phyloP scores from a whole-genome alignment of 805 yeast species.

The Danielia oregonensis region DNA sequence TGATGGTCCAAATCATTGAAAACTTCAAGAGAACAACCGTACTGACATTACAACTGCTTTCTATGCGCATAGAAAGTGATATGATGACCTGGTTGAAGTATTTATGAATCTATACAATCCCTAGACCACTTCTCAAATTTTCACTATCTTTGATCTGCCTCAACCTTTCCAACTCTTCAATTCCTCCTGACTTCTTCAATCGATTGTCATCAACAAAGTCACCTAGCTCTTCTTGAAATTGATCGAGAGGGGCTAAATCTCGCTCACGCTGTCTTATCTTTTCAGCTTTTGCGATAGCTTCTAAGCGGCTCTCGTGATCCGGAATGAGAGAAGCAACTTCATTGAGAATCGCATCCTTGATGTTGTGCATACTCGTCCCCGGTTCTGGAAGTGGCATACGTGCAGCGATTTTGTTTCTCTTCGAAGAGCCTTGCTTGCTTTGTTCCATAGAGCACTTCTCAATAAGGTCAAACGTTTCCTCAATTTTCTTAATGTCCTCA shows the following conservation, averaged over 20 bases:
- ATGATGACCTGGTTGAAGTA: neutral
- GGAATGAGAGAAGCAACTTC: constrained; percentile 81
- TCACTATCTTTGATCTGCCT: constrained; percentile 68
- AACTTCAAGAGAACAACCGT: neutral
- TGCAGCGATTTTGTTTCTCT: constrained; percentile 35
- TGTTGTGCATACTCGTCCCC: constrained; percentile 52
- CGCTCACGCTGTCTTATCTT: constrained; percentile 69
- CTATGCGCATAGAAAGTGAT: neutral
- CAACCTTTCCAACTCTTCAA: constrained; percentile 75
- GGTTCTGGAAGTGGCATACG: constrained; percentile 56
- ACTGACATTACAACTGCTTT: neutral
- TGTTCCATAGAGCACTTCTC: constrained; percentile 80
- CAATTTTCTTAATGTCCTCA: constrained; percentile 77
- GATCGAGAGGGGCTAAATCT: constrained; percentile 50
- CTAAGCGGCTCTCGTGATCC: constrained; percentile 78
- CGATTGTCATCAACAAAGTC: constrained; percentile 77
- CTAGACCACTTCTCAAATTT: constrained; percentile 54
- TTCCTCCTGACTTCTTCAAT: constrained; percentile 81
- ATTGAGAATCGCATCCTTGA: constrained; percentile 72
- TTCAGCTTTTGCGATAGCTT: constrained; percentile 88
- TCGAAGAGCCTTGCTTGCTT: constrained; percentile 49
- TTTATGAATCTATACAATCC: constrained; percentile 19
- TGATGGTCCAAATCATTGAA: neutral
- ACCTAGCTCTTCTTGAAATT: constrained; percentile 81
- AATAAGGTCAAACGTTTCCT: constrained; percentile 77